These are phyloP conservation scores for Ceratocystis cacaofunesta DNA, from an alignment of 2,329 filamentous ascomycete genomes.

Conservation along the genomic window DNA sequence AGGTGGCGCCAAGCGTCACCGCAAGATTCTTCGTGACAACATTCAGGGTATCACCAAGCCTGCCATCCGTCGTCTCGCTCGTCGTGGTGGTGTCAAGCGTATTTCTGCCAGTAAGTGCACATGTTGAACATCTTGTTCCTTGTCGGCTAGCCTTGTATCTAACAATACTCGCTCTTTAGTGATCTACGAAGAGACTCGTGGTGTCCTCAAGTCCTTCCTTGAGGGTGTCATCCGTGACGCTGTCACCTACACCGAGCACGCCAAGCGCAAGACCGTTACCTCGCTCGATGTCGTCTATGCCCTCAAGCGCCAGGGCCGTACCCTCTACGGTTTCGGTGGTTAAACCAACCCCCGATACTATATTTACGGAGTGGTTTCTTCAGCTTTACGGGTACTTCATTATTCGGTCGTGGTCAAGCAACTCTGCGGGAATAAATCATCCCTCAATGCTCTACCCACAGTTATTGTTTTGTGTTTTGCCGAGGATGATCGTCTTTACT, in stretches of 20 bases:
- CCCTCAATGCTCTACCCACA: conserved; percentile 4
- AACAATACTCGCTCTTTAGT: conserved; percentile 23
- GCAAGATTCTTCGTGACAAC: conserved; percentile 99
- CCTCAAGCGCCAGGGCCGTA: conserved; percentile 55
- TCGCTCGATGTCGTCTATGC: conserved; percentile 54
- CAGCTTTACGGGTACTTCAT: not conserved
- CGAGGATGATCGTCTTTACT: not conserved
- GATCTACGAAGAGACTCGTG: conserved; percentile 68
- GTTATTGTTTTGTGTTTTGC: not conserved
- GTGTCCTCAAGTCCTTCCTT: conserved; percentile 65
- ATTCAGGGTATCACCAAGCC: conserved; percentile 99
- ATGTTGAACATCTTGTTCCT: not conserved
- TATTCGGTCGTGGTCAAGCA: not conserved
- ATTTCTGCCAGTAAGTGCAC: conserved; percentile 56
- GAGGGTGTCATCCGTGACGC: conserved; percentile 63
- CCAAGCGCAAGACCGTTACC: conserved; percentile 68
- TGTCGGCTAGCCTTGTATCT: not conserved
- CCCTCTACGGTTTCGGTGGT: conserved; percentile 82
- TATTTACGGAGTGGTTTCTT: not conserved
- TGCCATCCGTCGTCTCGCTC: conserved; percentile 93
- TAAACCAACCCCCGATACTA: conserved; percentile 31
- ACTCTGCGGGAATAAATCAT: not conserved
- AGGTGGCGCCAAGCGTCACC: conserved; percentile 96
- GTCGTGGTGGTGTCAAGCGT: conserved; percentile 99
- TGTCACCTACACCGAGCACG: conserved; percentile 66